phyloP scores from a whole-genome alignment of 2,329 filamentous ascomycete genomes.

The Pestalotiopsis sp. region DNA sequence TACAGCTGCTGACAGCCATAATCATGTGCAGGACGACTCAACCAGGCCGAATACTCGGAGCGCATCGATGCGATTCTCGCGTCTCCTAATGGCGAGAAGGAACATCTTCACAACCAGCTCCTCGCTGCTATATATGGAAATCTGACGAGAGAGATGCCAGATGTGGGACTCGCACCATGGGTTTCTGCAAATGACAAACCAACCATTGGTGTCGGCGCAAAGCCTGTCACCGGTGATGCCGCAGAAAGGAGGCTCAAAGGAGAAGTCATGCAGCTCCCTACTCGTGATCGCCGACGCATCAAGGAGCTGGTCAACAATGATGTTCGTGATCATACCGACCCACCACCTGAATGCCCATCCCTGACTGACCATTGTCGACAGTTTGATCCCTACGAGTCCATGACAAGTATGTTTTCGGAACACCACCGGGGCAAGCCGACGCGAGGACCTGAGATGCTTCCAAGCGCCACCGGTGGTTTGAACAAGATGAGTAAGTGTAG shows the following conservation, averaged over 20 bases:
- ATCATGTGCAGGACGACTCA: conserved; percentile 55
- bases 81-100: conserved; percentile 58
- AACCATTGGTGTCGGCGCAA: conserved; percentile 54
- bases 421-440: conserved; percentile 46
- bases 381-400: conserved; percentile 57
- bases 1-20: conserved; percentile 17
- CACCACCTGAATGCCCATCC: not conserved
- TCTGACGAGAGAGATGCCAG: conserved; percentile 69
- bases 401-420: conserved; percentile 55
- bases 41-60: conserved; percentile 61
- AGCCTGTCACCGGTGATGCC: conserved; percentile 66
- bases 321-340: conserved; percentile 40
- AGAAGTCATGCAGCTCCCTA: conserved; percentile 72
- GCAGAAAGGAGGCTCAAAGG: conserved; percentile 66
- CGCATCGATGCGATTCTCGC: conserved; percentile 62
- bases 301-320: conserved; percentile 66
- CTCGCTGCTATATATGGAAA: conserved; percentile 69
- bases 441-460: conserved; percentile 61
- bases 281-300: conserved; percentile 64
- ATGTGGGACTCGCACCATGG: conserved; percentile 68
- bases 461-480: conserved; percentile 67
- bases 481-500: conserved; percentile 74
- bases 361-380: conserved; percentile 30
- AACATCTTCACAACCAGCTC: conserved; percentile 69
- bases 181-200: conserved; percentile 73